Evolutionary conservation across 371 early-diverging fungal species (phyloP), one percentile per base, ranked within the genome.

Genomic region (Apophysomyces trapeziformis): DNA sequence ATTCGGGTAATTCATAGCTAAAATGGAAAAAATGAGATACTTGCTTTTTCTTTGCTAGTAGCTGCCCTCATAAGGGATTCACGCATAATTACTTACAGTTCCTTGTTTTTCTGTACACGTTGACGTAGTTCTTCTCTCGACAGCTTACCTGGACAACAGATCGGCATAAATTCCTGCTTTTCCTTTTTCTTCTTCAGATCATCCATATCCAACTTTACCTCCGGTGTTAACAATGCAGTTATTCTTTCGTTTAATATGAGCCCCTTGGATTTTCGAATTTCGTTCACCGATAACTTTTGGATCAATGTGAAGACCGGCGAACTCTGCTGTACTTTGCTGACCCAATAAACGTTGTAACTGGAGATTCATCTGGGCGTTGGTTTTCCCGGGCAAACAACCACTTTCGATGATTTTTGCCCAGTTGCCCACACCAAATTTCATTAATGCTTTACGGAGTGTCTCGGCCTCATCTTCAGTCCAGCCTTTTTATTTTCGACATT

Each of bases 321-420:
- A 96, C 71, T 96, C 96, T 64, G 94, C 95, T 12, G 94, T 95
- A 76, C 92, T 92, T 71, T 96, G 96, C 73, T 96, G 96, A 0
- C 97, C 97, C 1, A 96, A 85, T 83, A 96, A 84, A 26, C 96
- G 85, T 74, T 96, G 97, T 12, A 93, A 85, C 70, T 96, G 97
- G 46, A 96, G 77, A 81, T 96, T 95, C 91, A 96, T 90, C 77
- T 96, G 97, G 9, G 97, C 94, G 65, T 92, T 93, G 39, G 95
- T 96, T 71, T 96, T 96, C 39, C 95, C 96, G 3, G 93, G 93
- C 12, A 82, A 58, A 69, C 93, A 92, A 38, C 89, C 90, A 56
- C 91, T 89, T 60, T 94, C 95, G 68, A 94, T 91, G 62, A 96
- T 95, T 68, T 94, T 93, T 60, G 91, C 88, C 97, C 97, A 96